Evolutionary conservation across 2,329 filamentous ascomycete genomes (phyloP).

Genomic region (Sporothrix phasma): DNA sequence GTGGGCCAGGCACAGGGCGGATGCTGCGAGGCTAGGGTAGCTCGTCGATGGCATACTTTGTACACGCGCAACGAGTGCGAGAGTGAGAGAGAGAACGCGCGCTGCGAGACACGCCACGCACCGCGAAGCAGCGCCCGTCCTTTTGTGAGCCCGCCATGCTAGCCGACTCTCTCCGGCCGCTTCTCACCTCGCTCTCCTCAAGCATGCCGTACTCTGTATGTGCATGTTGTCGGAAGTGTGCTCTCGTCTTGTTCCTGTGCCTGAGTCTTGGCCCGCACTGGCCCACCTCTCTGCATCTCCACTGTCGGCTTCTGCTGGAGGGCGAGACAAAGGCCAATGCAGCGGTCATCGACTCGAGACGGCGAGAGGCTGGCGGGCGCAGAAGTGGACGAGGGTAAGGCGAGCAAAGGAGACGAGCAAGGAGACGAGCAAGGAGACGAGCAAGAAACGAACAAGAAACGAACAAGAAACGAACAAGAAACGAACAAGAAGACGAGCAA

Average conservation of each 20-base stretch:
- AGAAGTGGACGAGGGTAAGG: too few species aligned
- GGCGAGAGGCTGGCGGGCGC: neutral
- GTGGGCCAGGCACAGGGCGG: neutral
- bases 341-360: neutral
- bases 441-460: neutral
- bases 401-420: too few species aligned
- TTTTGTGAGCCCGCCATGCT: too few species aligned
- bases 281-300: neutral
- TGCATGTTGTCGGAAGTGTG: too few species aligned
- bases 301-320: neutral
- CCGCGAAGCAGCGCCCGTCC: too few species aligned
- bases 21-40: neutral
- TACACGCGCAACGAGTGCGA: neutral
- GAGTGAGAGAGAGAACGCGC: neutral
- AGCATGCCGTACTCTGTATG: too few species aligned
- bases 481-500: too few species aligned
- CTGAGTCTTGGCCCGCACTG: neutral
- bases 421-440: too few species aligned
- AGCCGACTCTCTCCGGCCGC: too few species aligned
- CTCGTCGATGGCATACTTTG: neutral
- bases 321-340: neutral
- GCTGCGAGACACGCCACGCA: neutral
- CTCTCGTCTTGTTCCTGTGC: neutral
- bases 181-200: too few species aligned
- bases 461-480: neutral